Base-by-base conservation (phyloP, 164 flowering plant species). In the Vitis rupestris region DNA sequence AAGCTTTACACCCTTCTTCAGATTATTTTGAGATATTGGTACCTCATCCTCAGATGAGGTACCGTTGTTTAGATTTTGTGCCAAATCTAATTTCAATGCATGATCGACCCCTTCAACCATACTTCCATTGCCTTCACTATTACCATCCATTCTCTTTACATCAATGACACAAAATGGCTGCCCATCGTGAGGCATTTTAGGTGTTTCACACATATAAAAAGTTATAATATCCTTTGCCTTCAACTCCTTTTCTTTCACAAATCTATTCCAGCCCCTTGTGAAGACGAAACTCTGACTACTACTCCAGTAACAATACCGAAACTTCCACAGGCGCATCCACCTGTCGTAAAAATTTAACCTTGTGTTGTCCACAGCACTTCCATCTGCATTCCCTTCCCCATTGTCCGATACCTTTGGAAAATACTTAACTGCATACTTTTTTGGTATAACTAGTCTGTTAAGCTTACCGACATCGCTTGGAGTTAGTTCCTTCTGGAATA, bases 231-330 rank as follows among this genome's bases (percentile, higher is more conserved):
- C 84, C 7, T 67, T 76, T 7, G 79, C 81, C 66, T 71, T 79
- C 57, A 82, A 57, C 0, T 69, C 71, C 10, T 75, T 82, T 53
- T 82, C 82, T 80, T 79, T 80, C 56, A 82, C 84, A 53, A 80
- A 82, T 48, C 80, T 51, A 53, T 72, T 84, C 88, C 88, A 84
- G 2, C 88, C 88, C 57, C 76, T 82, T 0, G 88, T 84, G 56
- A 84, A 82, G 17, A 84, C 85, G 30, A 63, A 84, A 50, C 87
- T 84, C 50, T 84, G 87, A 67, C 87, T 82, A 52, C 87, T 82
- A n/a, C 51, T 81, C 85, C 87, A 84, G 64, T 82, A 82, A 44
- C 85, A 80, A 44, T 82, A 84, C 14, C 84, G 52, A 52, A 84
- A 84, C 16, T 72, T 78, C 87, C 87, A 84, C 2, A 44, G 8